These are phyloP conservation scores for Spinacia oleracea DNA, from an alignment of 179 eudicot species.

Conservation along the genomic window DNA sequence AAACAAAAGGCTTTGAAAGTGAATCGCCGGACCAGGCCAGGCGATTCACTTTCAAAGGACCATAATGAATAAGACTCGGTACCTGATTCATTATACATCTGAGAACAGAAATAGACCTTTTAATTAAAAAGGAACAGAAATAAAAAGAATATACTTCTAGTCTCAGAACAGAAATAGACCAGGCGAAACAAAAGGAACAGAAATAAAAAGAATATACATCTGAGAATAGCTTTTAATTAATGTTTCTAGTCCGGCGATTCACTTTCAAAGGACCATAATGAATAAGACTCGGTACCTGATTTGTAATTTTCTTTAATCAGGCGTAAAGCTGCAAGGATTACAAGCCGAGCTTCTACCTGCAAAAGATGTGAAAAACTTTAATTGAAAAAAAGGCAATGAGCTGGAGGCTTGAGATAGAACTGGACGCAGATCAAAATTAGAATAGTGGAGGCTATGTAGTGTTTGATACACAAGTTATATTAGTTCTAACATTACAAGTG, in stretches of 20 bases:
- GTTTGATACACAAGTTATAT: background rate
- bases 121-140: background rate
- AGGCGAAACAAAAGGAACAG: background rate
- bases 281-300: constrained; percentile 48
- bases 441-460: background rate
- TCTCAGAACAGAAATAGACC: background rate
- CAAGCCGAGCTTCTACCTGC: constrained; percentile 93
- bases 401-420: background rate
- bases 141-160: background rate
- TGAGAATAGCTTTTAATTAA: background rate
- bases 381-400: constrained; percentile 4
- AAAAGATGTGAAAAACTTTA: constrained; percentile 1
- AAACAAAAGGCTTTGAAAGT: background rate
- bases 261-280: background rate
- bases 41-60: background rate
- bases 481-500: background rate
- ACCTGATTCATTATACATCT: too few species aligned
- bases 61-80: constrained; percentile 4
- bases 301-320: constrained; percentile 75
- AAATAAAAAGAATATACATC: background rate
- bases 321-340: constrained; percentile 83
- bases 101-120: background rate
- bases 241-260: background rate
- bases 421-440: background rate
- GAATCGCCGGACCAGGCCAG: too few species aligned